Base-by-base conservation (phyloP, 768 basidiomycete species). In the Serendipita vermifera region DNA sequence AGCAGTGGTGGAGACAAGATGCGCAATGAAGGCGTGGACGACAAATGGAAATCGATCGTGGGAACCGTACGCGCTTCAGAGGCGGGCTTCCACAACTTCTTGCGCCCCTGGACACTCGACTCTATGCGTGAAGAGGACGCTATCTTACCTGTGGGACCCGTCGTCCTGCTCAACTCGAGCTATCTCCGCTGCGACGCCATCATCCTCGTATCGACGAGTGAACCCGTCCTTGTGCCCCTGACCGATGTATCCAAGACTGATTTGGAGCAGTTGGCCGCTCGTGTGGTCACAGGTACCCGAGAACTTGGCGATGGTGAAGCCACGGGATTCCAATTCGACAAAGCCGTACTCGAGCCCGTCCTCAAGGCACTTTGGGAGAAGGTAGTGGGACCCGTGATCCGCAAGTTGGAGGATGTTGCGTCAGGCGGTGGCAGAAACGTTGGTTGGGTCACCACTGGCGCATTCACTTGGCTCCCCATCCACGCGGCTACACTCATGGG, bases 141-240 rank as follows among this genome's bases (percentile, higher is more conserved):
- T 2, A 22, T 31, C 3, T 22, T 51, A 27, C 46, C 46, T 15
- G 46, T 51, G 26, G 46, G 46, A 51, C 46, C 46, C 5, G 46
- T 51, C 5, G 46, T 51, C 22, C 5, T 51, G 26, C 46, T 51
- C 2, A 51, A 51, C 22, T 22, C 46, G 27, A 51, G 46, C 2
- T 31, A 51, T 51, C 46, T 51, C 15, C 46, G 46, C 46, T 51
- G 46, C 32, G 46, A 51, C 24, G 46, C 46, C 22, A 51, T 51
- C 46, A 51, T 51, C 46, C 46, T 51, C 46, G 46, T 51, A 5
- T 51, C 46, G 46, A 51, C 46, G 15, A 51, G 32, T 31, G 46
- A 51, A 31, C 46, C 46, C 22, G 17, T 51, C 7, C 17, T 51
- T n/a, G 46, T 51, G 4, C 46, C 46, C 5, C 22, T 51, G 4